phyloP scores from a whole-genome alignment of 2,329 filamentous ascomycete genomes.

The Fusarium torulosum region DNA sequence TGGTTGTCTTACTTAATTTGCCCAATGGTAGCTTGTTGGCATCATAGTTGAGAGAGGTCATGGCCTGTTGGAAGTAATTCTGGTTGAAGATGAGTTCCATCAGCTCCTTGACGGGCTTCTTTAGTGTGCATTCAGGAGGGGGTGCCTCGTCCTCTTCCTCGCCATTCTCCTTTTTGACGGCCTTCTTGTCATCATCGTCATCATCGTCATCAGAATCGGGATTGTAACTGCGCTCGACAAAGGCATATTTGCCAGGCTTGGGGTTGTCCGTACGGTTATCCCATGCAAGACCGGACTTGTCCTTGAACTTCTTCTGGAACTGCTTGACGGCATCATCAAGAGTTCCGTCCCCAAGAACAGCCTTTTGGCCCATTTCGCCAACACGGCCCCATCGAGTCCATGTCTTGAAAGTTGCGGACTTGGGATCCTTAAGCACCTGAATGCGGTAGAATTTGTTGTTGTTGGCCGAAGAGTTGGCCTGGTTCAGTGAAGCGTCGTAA shows the following conservation, averaged over 20 bases:
- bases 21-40: slow-evolving; percentile 83
- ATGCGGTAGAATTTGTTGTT: slow-evolving; percentile 88
- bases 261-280: slow-evolving; percentile 65
- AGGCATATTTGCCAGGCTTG: slow-evolving; percentile 79
- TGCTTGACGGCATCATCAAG: slow-evolving; percentile 60
- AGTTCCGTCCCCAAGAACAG: slow-evolving; percentile 57
- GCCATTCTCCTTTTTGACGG: slow-evolving; percentile 53
- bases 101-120: slow-evolving; percentile 71
- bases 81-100: slow-evolving; percentile 89
- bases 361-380: slow-evolving; percentile 67
- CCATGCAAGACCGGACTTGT: slow-evolving; percentile 71
- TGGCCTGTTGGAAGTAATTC: slow-evolving; percentile 75
- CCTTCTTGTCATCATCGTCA: slow-evolving; percentile 50
- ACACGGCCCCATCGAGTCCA: slow-evolving; percentile 90
- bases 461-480: slow-evolving; percentile 77
- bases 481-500: slow-evolving; percentile 83
- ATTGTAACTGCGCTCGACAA: slow-evolving; percentile 82
- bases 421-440: slow-evolving; percentile 66
- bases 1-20: slow-evolving; percentile 84
- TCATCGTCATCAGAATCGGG: slow-evolving; percentile 73
- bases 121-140: slow-evolving; percentile 67
- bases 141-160: slow-evolving; percentile 53
- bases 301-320: slow-evolving; percentile 73
- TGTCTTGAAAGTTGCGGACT: slow-evolving; percentile 61
- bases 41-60: slow-evolving; percentile 78